Evolutionary conservation across 2,329 filamentous ascomycete genomes (phyloP), one percentile per base, ranked within the genome.

Genomic region (Fusarium sp.): DNA sequence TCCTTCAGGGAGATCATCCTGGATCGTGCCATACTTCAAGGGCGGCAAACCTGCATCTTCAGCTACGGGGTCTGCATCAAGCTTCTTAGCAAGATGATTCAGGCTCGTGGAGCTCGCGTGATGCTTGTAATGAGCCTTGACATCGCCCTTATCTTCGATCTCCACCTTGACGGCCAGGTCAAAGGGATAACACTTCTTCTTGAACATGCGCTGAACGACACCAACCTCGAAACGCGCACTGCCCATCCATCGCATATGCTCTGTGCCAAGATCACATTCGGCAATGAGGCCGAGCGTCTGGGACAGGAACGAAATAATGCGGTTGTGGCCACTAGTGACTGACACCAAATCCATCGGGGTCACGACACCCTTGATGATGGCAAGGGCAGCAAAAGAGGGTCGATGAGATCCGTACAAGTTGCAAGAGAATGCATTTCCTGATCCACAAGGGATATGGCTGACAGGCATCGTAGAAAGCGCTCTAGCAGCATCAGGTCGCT

Each of bases 201-300:
- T 88, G 51, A 97, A 85, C 24, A 98, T 86, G 32, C 95, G 90
- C 72, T 91, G 87, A n/a, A 97, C 80, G 70, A 98, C 90, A 12
- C 96, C 96, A 78, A 92, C 92, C 1, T 93, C 95, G 78, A 99
- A 99, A 61, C 96, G 90, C 36, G 91, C 87, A 54, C 89, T 88
- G 24, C 96, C 96, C 92, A 99, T 95, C 95, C 96, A 98, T 48
- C 96, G 91, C 72, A 98, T 84, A 79, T 97, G 86, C 78, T 99
- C 96, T 0, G 96, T 99, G 6, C 90, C 95, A 18, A 99, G 86
- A 82, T 99, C 96, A 55, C 90, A 90, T 79, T 98, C 96, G 4
- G 96, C 96, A 42, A 98, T 90, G 68, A 98, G 93, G 28, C 96
- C 96, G 32, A 98, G 88, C 0, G 94, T 89, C 81, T 98, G 96